Conservation (phyloP, 352 stramenopile genomes). For the Pythium volutum region DNA sequence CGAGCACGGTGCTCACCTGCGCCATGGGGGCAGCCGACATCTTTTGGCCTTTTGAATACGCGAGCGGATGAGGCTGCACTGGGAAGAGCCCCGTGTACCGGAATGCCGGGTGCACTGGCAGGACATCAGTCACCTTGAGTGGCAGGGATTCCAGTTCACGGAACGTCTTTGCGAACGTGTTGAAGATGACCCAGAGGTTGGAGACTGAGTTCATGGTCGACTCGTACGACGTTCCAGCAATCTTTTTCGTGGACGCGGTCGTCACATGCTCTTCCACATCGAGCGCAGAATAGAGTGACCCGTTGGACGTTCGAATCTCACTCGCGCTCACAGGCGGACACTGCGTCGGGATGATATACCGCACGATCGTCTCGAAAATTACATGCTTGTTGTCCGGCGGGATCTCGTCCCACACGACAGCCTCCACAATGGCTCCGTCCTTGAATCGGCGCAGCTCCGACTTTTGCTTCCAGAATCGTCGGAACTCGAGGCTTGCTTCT, state of each 20-base stretch:
- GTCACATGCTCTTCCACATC: constrained; percentile 51
- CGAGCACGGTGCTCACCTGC: constrained; percentile 71
- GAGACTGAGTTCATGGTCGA: constrained; percentile 75
- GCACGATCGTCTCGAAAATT: constrained; percentile 73
- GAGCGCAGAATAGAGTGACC: constrained; percentile 62
- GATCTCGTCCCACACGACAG: constrained; percentile 87
- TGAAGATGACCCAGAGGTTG: constrained; percentile 79
- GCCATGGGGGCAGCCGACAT: constrained; percentile 46
- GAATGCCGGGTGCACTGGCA: constrained; percentile 76
- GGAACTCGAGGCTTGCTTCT: constrained; percentile 61
- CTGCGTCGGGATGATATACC: constrained; percentile 67
- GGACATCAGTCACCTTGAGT: constrained; percentile 82
- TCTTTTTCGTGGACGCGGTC: constrained; percentile 33
- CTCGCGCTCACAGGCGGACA: constrained; percentile 46
- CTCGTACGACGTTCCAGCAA: constrained; percentile 52
- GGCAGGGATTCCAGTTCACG: constrained; percentile 77
- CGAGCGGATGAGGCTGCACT: constrained; percentile 80
- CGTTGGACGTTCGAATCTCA: constrained; percentile 76
- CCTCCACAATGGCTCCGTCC: constrained; percentile 87
- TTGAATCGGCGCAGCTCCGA: constrained; percentile 90
- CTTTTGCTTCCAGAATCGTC: constrained; percentile 86
- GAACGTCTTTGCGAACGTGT: constrained; percentile 73
- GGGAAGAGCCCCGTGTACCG: constrained; percentile 86
- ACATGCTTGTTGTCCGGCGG: constrained; percentile 62
- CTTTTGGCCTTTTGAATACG: constrained; percentile 72